phyloP scores from a whole-genome alignment of 202 grass and related monocot genomes.

The Setaria viridis region DNA sequence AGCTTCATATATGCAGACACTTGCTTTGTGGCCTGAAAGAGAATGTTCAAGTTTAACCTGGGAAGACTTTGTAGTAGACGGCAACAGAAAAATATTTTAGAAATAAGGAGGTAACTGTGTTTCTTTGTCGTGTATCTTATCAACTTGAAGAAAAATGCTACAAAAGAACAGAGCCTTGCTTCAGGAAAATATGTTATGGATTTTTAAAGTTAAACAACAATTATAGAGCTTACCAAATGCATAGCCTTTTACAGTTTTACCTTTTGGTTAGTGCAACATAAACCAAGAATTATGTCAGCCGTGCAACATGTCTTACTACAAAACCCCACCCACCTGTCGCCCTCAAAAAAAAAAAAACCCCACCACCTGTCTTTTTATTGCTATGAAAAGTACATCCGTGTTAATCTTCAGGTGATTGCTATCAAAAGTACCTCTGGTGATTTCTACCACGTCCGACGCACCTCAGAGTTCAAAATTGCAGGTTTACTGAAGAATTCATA shows the following conservation, averaged over 20 bases:
- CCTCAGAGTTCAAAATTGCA: no score
- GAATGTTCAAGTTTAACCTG: not conserved
- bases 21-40: not conserved
- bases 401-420: no score
- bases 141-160: no score
- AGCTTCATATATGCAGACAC: not conserved
- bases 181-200: not conserved
- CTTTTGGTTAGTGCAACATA: not conserved
- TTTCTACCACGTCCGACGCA: no score
- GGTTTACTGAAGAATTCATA: no score
- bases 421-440: no score
- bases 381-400: no score
- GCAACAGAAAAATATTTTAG: not conserved
- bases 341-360: no score
- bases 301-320: not conserved
- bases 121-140: not conserved
- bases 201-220: not conserved
- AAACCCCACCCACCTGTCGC: no score
- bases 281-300: not conserved
- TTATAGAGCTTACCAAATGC: not conserved
- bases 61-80: not conserved
- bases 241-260: no score
- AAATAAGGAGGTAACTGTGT: not conserved
- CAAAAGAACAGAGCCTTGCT: not conserved
- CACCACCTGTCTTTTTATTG: no score